These are phyloP conservation scores for Kodamaea anthophila DNA, from an alignment of 1,139 yeast genomes.

Conservation along the genomic window DNA sequence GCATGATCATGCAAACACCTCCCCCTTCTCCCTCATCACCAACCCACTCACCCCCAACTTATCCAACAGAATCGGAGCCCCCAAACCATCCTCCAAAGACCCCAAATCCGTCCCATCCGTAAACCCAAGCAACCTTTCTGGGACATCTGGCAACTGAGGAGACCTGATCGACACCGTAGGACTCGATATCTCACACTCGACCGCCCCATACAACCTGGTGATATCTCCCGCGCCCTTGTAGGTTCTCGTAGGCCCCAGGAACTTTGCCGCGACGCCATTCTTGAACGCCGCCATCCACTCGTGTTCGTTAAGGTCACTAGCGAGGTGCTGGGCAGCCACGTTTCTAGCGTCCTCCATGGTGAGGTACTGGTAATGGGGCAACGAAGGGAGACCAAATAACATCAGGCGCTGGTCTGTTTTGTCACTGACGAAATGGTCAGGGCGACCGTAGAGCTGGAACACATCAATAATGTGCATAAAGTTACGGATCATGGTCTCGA, in stretches of 20 bases:
- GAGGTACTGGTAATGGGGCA: conserved; percentile 49
- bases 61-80: conserved; percentile 6
- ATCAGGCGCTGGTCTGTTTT: conserved; percentile 40
- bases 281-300: conserved; percentile 40
- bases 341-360: conserved; percentile 33
- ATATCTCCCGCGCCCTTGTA: conserved; percentile 33
- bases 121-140: no score
- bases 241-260: conserved; percentile 6
- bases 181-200: conserved; percentile 19
- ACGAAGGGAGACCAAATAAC: conserved; percentile 51
- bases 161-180: conserved; percentile 11
- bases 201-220: conserved; percentile 22
- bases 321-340: conserved; percentile 26
- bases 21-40: no score
- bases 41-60: no score
- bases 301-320: conserved; percentile 31
- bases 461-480: conserved; percentile 49
- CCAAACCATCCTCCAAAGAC: no score
- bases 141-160: conserved; percentile 10
- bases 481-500: conserved; percentile 52
- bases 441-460: conserved; percentile 52
- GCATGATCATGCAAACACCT: no score
- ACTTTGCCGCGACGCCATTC: conserved; percentile 7
- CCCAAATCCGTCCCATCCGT: no score
- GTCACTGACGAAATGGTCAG: conserved; percentile 42